Evolutionary conservation across 2,329 filamentous ascomycete species (phyloP).

Genomic region (Apiospora marii): DNA sequence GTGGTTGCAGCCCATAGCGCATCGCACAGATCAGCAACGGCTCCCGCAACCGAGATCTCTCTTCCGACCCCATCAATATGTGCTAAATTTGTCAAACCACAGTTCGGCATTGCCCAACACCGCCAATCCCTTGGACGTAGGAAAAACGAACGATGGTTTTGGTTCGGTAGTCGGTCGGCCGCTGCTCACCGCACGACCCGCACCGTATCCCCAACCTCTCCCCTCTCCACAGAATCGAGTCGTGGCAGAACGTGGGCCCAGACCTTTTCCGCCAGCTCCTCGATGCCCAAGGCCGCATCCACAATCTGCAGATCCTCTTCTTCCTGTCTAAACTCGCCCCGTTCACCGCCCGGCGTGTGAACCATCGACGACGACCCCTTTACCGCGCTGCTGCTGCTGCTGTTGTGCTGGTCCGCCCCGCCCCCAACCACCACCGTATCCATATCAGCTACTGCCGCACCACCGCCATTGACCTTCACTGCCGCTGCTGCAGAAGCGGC

Average conservation of each 20-base stretch:
- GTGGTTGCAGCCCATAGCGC: too few relatives aligned
- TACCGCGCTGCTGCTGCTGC: neutral
- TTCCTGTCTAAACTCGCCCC: conserved; percentile 54
- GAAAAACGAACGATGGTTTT: too few relatives aligned
- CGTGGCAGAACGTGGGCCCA: conserved; percentile 59
- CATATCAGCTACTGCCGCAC: neutral
- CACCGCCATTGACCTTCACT: conserved; percentile 26
- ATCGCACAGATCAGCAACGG: too few relatives aligned
- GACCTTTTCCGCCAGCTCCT: conserved; percentile 64
- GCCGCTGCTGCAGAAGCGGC: conserved; percentile 19
- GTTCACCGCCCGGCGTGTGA: conserved; percentile 15
- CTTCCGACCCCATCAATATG: too few relatives aligned
- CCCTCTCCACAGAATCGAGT: conserved; percentile 58
- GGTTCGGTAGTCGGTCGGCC: neutral
- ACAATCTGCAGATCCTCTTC: conserved; percentile 62
- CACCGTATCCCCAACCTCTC: conserved; percentile 55
- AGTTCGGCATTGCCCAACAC: too few relatives aligned
- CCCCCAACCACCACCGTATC: conserved; percentile 9
- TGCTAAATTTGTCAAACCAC: too few relatives aligned
- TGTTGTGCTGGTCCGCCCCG: neutral
- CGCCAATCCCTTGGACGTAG: too few relatives aligned
- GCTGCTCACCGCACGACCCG: conserved; percentile 50
- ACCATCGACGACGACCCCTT: conserved; percentile 4
- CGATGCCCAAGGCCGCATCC: conserved; percentile 61
- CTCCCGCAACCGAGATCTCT: too few relatives aligned